These are phyloP conservation scores for Gossypium schwendimanii DNA, from an alignment of 441 rosid species.

Conservation along the genomic window DNA sequence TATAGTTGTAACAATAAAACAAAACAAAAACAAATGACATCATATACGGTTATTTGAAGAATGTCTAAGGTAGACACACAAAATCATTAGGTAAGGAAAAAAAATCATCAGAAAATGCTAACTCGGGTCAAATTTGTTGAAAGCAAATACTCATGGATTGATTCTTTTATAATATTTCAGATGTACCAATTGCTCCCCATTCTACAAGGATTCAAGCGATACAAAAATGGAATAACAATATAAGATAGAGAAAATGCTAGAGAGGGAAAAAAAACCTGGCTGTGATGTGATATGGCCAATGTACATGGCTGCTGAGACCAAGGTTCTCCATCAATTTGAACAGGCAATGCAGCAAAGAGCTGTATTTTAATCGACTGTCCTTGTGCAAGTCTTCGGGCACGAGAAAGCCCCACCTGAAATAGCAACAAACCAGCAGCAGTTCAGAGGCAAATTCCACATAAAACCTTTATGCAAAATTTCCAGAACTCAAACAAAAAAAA, in stretches of 20 bases:
- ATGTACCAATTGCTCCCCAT: neutral
- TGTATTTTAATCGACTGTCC: constrained; percentile 88
- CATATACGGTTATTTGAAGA: neutral
- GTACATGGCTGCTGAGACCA: constrained; percentile 89
- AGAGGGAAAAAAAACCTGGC: constrained; percentile 57
- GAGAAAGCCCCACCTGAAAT: constrained; percentile 86
- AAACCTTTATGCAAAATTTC: neutral
- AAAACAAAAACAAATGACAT: constrained; percentile 7
- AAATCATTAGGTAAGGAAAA: neutral
- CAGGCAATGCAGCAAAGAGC: constrained; percentile 71
- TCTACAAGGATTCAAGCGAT: neutral
- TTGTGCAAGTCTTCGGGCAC: constrained; percentile 88
- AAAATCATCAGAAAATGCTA: neutral
- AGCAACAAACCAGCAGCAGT: constrained; percentile 13
- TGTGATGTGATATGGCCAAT: constrained; percentile 72
- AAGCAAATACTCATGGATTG: neutral
- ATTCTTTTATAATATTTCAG: neutral
- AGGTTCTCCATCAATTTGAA: constrained; percentile 95
- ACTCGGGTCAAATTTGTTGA: neutral
- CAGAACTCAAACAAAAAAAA: constrained; percentile 1
- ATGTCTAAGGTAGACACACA: neutral
- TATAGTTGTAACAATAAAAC: neutral
- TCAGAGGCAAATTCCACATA: constrained; percentile 6
- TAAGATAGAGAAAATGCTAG: neutral
- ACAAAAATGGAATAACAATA: neutral